These are phyloP conservation scores for Colletotrichum filicis DNA, from an alignment of 2,329 filamentous ascomycete genomes.

Conservation along the genomic window DNA sequence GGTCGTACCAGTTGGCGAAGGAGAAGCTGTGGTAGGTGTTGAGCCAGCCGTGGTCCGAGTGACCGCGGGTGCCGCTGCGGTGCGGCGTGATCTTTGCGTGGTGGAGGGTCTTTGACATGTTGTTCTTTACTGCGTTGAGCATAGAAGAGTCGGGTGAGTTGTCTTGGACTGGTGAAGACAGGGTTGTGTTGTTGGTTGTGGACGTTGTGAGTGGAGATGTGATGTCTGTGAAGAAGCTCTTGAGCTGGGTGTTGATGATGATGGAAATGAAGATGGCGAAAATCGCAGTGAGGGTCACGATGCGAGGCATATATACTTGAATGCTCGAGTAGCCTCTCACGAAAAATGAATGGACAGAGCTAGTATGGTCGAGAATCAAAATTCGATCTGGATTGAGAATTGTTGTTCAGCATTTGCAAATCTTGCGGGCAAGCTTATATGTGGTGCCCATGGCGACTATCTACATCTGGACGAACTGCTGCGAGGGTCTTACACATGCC, in stretches of 20 bases:
- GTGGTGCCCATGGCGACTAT: background rate
- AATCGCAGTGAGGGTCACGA: slow-evolving; percentile 46
- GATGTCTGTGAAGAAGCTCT: slow-evolving; percentile 39
- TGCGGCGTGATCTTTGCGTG: slow-evolving; percentile 81
- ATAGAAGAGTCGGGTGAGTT: slow-evolving; percentile 36
- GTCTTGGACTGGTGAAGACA: slow-evolving; percentile 21
- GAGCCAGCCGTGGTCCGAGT: slow-evolving; percentile 87
- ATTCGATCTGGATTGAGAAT: slow-evolving; percentile 4
- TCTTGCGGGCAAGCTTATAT: slow-evolving; percentile 23
- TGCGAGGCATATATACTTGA: slow-evolving; percentile 52
- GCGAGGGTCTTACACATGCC: slow-evolving; percentile 32
- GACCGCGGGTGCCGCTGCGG: slow-evolving; percentile 76
- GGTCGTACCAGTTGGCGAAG: slow-evolving; percentile 79
- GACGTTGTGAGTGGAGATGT: slow-evolving; percentile 38
- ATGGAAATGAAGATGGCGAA: slow-evolving; percentile 52
- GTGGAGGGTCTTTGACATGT: slow-evolving; percentile 71
- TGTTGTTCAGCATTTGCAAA: slow-evolving; percentile 37
- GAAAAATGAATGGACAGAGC: background rate
- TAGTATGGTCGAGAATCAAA: slow-evolving; percentile 34
- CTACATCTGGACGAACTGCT: background rate
- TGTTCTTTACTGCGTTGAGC: slow-evolving; percentile 53
- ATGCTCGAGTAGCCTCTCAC: background rate
- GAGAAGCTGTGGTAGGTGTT: slow-evolving; percentile 89
- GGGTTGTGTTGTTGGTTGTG: slow-evolving; percentile 33
- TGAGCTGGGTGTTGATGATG: slow-evolving; percentile 43